Evolutionary conservation across 345 rosid species (phyloP).

Genomic region (Tarenaya hassleriana): DNA sequence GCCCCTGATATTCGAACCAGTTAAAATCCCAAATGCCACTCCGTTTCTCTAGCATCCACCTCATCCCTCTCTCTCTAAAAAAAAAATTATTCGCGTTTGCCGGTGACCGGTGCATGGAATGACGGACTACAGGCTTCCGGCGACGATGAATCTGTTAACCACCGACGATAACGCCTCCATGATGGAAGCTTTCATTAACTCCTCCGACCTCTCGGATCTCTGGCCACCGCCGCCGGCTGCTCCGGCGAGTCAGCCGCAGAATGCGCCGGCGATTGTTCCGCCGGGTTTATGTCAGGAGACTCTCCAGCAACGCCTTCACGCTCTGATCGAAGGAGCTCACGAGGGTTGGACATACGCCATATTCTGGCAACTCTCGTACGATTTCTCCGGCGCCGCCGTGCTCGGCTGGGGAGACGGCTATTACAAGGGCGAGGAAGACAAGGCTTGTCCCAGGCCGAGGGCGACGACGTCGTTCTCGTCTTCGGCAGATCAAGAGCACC

Average conservation of each 20-base stretch:
- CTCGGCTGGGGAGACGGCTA: conserved; percentile 97
- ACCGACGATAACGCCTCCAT: conserved; percentile 84
- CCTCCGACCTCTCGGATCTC: conserved; percentile 56
- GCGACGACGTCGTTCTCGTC: conserved; percentile 30
- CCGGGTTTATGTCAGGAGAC: conserved; percentile 59
- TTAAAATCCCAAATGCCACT: conserved; percentile 17
- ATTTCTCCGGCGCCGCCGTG: conserved; percentile 49
- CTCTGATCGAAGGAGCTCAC: conserved; percentile 66
- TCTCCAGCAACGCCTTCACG: conserved; percentile 85
- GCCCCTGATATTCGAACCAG: conserved; percentile 11
- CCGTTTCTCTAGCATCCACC: conserved; percentile 13
- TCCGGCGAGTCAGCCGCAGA: conserved; percentile 13
- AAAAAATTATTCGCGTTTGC: not conserved
- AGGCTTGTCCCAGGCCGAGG: conserved; percentile 27
- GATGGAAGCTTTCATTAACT: conserved; percentile 94
- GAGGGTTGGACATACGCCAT: conserved; percentile 96
- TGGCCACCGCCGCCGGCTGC: conserved; percentile 76
- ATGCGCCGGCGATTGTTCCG: conserved; percentile 16
- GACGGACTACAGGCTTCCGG: conserved; percentile 46
- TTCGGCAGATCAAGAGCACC: conserved; percentile 68
- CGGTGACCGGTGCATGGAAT: conserved; percentile 32
- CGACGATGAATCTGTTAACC: conserved; percentile 76
- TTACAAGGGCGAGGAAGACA: conserved; percentile 83
- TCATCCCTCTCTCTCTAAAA: conserved; percentile 1
- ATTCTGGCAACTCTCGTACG: conserved; percentile 91